Percentiles rank a stretch among this genome's conserved stretches.
Evolutionary conservation across 257 asterid species (phyloP).

Genomic region (Rauvolfia tetraphylla): DNA sequence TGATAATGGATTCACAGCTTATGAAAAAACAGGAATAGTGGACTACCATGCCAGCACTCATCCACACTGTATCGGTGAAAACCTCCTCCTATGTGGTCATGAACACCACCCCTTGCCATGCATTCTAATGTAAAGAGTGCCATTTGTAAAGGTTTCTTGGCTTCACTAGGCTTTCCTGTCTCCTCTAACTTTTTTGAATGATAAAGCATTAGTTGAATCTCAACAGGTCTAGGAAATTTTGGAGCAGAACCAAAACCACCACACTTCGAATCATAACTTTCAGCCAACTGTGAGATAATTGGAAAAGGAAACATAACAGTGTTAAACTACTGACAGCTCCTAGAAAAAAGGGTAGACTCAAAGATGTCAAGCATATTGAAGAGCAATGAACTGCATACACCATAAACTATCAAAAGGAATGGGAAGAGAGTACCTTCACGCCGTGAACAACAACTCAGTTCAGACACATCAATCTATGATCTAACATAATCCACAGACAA

Average conservation of each 20-base stretch:
- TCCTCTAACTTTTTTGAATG: slow-evolving; percentile 63
- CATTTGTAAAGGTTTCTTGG: slow-evolving; percentile 58
- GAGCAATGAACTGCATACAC: not conserved
- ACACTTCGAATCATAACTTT: slow-evolving; percentile 60
- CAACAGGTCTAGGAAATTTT: slow-evolving; percentile 96
- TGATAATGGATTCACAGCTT: not conserved
- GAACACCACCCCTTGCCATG: slow-evolving; percentile 94
- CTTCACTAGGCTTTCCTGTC: slow-evolving; percentile 53
- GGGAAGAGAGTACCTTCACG: not conserved
- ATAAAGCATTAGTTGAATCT: slow-evolving; percentile 85
- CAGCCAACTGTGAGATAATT: slow-evolving; percentile 48
- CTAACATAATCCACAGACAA: not conserved
- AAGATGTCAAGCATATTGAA: not conserved
- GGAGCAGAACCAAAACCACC: slow-evolving; percentile 98
- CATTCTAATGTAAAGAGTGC: slow-evolving; percentile 58
- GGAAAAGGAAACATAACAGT: not conserved
- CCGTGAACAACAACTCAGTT: not conserved
- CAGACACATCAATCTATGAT: not conserved
- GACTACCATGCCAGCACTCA: slow-evolving; percentile 97
- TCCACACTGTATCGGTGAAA: slow-evolving; percentile 99
- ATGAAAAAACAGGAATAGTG: not conserved
- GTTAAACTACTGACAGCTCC: not conserved
- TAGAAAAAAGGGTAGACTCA: not conserved
- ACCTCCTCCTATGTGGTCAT: slow-evolving; percentile 95
- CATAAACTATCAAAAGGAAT: not conserved